Evolutionary conservation across 2,329 filamentous ascomycete genomes (phyloP).

Genomic region (Aurifilum marmelostoma): DNA sequence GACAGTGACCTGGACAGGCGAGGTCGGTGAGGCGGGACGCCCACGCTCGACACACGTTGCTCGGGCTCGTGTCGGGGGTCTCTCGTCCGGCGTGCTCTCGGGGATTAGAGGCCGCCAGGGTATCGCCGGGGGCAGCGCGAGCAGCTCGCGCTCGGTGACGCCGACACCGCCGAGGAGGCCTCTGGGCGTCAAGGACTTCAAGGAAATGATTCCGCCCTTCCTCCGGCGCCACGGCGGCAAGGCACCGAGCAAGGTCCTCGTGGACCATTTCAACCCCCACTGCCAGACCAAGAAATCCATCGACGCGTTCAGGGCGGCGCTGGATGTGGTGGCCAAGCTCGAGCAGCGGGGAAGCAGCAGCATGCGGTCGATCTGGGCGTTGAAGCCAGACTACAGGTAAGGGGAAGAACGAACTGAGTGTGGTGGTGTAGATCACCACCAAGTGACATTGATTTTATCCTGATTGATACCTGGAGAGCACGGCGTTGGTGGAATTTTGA

Average conservation of each 20-base stretch:
- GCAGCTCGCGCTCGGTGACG: conserved; percentile 51
- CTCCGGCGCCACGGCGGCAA: conserved; percentile 76
- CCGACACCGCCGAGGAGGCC: conserved; percentile 42
- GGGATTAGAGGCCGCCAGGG: conserved; percentile 63
- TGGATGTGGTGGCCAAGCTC: conserved; percentile 75
- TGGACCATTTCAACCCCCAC: conserved; percentile 86
- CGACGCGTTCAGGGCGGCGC: conserved; percentile 79
- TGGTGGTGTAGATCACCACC: background rate
- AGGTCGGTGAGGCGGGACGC: conserved; percentile 75
- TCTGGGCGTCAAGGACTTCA: conserved; percentile 64
- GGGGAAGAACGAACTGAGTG: no score
- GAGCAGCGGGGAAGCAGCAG: conserved; percentile 56
- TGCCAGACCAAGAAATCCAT: conserved; percentile 70
- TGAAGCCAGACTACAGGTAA: conserved; percentile 43
- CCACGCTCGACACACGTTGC: conserved; percentile 57
- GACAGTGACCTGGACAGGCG: conserved; percentile 91
- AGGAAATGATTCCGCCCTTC: conserved; percentile 75
- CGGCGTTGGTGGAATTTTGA: background rate
- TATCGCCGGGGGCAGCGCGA: conserved; percentile 40
- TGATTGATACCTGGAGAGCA: conserved; percentile 5
- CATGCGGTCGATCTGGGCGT: conserved; percentile 57
- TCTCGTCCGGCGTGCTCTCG: conserved; percentile 58
- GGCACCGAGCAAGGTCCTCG: conserved; percentile 80
- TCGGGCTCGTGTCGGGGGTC: conserved; percentile 54
- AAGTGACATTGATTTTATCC: background rate